phyloP scores from a whole-genome alignment of 2,329 filamentous ascomycete genomes.

The Sporothrix mexicana region DNA sequence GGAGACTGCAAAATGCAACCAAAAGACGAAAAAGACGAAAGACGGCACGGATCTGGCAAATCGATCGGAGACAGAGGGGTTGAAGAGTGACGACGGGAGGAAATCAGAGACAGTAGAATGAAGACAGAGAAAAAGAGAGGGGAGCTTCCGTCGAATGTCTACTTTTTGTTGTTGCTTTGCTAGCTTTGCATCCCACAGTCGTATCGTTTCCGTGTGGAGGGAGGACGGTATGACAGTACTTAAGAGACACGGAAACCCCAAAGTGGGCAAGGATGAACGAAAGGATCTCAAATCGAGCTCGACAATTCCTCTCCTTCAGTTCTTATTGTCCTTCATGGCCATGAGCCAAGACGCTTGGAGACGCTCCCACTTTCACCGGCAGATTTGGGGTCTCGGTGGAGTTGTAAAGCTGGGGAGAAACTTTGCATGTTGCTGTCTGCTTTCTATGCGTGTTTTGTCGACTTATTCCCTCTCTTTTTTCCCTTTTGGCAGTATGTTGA shows the following conservation, averaged over 20 bases:
- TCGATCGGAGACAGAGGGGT: conserved; percentile 4
- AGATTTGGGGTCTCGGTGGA: conserved; percentile 22
- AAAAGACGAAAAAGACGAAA: background rate
- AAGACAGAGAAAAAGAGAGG: background rate
- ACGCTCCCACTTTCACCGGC: conserved; percentile 22
- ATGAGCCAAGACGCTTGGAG: background rate
- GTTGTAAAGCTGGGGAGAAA: background rate
- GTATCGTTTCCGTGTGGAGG: conserved; percentile 20
- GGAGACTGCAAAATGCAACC: background rate
- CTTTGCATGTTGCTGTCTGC: background rate
- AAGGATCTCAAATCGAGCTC: background rate
- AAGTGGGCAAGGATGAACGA: background rate
- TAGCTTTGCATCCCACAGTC: conserved; percentile 17
- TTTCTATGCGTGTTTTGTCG: background rate
- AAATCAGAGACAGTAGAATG: too few relatives aligned
- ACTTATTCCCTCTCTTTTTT: background rate
- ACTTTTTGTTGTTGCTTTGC: background rate
- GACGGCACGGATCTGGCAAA: background rate
- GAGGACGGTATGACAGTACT: background rate
- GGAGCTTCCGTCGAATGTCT: background rate
- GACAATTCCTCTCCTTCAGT: background rate
- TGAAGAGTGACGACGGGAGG: background rate
- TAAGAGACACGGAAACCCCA: background rate
- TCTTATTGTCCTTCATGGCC: background rate
- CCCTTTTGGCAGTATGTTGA: background rate